Conservation (phyloP, 192 early-diverging fungal species). For the Linnemannia exigua region DNA sequence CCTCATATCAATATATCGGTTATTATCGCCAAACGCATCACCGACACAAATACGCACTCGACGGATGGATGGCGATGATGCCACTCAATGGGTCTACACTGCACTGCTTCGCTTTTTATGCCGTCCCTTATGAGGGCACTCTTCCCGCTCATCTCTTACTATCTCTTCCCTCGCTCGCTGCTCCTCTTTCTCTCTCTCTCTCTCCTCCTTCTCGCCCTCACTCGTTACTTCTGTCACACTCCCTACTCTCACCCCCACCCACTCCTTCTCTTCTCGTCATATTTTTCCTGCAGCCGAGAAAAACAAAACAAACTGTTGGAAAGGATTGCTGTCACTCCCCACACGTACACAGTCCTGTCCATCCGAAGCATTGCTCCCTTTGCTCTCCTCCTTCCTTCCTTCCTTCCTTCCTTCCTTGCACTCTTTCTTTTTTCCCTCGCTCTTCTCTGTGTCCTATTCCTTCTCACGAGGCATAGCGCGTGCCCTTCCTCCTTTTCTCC, state of each 20-base stretch:
- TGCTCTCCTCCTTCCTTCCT: too few species aligned
- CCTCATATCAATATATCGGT: too few species aligned
- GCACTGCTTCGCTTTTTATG: neutral
- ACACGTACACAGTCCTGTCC: neutral
- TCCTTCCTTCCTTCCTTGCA: too few species aligned
- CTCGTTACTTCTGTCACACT: neutral
- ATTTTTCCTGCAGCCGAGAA: neutral
- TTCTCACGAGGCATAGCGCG: conserved; percentile 3
- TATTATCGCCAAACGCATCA: too few species aligned
- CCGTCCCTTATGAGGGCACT: too few species aligned
- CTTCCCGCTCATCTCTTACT: too few species aligned
- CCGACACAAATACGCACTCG: too few species aligned
- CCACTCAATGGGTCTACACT: too few species aligned
- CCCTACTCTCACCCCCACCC: neutral
- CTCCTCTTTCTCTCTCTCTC: conserved; percentile 2
- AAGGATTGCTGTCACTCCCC: neutral
- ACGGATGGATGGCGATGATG: too few species aligned
- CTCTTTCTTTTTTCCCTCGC: neutral
- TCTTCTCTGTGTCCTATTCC: neutral
- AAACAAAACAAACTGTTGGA: neutral
- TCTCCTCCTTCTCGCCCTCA: neutral
- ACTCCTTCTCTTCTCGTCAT: neutral
- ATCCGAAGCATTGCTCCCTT: neutral
- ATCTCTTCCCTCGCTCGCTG: conserved; percentile 2
- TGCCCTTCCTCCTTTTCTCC: neutral